Percentiles rank a stretch among this genome's conserved stretches.
These are phyloP conservation scores for Arbutus unedo DNA, from an alignment of 148 eudicot species.

Conservation along the genomic window DNA sequence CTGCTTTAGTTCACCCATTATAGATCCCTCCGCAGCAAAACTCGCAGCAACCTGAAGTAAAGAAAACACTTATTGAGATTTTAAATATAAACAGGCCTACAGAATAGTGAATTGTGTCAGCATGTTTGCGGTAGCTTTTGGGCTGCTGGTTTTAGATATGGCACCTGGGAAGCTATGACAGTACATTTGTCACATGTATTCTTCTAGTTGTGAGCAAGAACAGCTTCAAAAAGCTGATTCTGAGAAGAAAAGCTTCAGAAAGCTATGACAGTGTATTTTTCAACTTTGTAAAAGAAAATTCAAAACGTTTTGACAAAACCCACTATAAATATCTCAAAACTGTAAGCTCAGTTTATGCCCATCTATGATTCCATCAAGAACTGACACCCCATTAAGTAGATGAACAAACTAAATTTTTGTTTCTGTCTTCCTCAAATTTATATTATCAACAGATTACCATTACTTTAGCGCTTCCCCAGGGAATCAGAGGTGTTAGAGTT, in stretches of 20 bases:
- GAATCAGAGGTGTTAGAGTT: too few relatives aligned
- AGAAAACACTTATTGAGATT: constrained; percentile 3
- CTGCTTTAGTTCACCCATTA: constrained; percentile 82
- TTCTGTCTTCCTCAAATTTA: not conserved
- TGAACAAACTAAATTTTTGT: not conserved
- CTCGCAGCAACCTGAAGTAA: constrained; percentile 77
- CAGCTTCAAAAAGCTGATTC: too few relatives aligned
- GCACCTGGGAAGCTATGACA: too few relatives aligned
- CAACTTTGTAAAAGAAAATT: too few relatives aligned
- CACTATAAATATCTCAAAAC: not conserved
- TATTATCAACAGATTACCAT: not conserved
- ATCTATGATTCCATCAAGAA: not conserved
- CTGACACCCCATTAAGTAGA: not conserved
- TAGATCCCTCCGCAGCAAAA: constrained; percentile 75
- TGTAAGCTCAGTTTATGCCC: not conserved
- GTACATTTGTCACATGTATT: too few relatives aligned
- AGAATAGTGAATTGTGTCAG: not conserved
- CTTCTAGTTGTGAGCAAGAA: too few relatives aligned
- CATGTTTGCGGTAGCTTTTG: not conserved
- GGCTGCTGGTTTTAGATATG: not conserved
- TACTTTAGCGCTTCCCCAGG: not conserved
- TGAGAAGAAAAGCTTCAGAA: too few relatives aligned
- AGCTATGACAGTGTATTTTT: too few relatives aligned
- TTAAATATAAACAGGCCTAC: not conserved
- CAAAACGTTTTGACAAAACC: not conserved